A percentile compares a stretch with the other conserved stretches of the same genome.
phyloP scores from a whole-genome alignment of 805 yeast genomes.

The Candida glaebosa region DNA sequence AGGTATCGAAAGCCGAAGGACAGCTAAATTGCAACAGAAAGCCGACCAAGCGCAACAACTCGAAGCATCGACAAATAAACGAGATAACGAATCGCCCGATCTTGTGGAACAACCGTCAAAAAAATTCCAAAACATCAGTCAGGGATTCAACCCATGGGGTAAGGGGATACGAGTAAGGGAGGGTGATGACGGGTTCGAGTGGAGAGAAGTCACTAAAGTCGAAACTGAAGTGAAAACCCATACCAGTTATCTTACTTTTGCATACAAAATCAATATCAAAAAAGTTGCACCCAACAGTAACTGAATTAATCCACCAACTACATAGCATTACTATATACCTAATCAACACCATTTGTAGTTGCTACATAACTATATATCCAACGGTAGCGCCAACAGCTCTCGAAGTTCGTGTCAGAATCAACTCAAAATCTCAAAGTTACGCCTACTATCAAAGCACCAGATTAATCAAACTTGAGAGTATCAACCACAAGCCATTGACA shows the following conservation, averaged over 20 bases:
- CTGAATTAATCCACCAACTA: no score
- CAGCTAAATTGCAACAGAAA: slow-evolving; percentile 26
- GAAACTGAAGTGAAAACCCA: slow-evolving; percentile 90
- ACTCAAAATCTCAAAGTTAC: neutral
- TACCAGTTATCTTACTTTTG: slow-evolving; percentile 92
- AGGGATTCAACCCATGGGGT: slow-evolving; percentile 89
- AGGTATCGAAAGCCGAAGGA: slow-evolving; percentile 58
- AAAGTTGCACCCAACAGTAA: no score
- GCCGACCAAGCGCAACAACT: slow-evolving; percentile 4
- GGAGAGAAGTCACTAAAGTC: slow-evolving; percentile 81
- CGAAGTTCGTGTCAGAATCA: slow-evolving; percentile 7
- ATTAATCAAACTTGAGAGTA: neutral
- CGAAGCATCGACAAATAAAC: slow-evolving; percentile 18
- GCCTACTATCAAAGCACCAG: neutral
- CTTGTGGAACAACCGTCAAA: slow-evolving; percentile 17
- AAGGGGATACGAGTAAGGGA: slow-evolving; percentile 80
- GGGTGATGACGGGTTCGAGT: slow-evolving; percentile 76
- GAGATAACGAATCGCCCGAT: slow-evolving; percentile 20
- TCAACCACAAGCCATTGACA: neutral
- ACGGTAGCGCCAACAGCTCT: neutral
- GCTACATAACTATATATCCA: no score
- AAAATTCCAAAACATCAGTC: slow-evolving; percentile 34
- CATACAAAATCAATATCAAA: slow-evolving; percentile 35
- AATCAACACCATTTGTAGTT: no score
- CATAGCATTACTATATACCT: no score